Evolutionary conservation across 176 grass and related monocot genomes (phyloP).

Genomic region (Saccharum spontaneum): DNA sequence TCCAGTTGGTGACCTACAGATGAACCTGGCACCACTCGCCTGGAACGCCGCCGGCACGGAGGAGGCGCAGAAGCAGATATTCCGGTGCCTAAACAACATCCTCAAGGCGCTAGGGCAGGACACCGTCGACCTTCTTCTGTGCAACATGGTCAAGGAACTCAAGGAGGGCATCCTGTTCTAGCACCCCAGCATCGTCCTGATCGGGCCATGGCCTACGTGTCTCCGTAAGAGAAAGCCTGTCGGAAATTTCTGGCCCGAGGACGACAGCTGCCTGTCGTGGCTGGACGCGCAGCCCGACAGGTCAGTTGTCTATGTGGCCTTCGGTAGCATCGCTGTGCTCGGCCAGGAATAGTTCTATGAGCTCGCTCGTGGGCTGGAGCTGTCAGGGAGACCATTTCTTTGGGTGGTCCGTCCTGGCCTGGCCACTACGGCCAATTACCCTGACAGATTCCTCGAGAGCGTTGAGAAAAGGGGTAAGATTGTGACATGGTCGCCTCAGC

Average conservation of each 20-base stretch:
- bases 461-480: no score
- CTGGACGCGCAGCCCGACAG: slow-evolving; percentile 8
- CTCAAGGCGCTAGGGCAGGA: not conserved
- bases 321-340: no score
- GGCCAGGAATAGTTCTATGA: no score
- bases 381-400: no score
- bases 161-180: slow-evolving; percentile 18
- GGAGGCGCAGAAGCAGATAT: not conserved
- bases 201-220: slow-evolving; percentile 36
- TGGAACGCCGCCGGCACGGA: slow-evolving; percentile 32
- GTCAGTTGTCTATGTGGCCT: no score
- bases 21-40: not conserved
- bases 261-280: slow-evolving; percentile 37
- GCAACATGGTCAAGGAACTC: slow-evolving; percentile 45
- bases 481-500: no score
- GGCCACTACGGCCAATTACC: no score
- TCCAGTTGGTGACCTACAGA: not conserved
- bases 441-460: no score
- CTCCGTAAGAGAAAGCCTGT: slow-evolving; percentile 1
- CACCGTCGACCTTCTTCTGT: slow-evolving; percentile 25
- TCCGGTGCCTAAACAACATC: not conserved
- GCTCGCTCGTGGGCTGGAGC: no score
- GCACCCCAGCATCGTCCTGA: slow-evolving; percentile 20
- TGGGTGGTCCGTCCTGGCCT: no score
- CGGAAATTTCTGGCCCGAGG: slow-evolving; percentile 43